Base-by-base conservation (phyloP, 2,329 filamentous ascomycete genomes). In the Calycina herbarum region DNA sequence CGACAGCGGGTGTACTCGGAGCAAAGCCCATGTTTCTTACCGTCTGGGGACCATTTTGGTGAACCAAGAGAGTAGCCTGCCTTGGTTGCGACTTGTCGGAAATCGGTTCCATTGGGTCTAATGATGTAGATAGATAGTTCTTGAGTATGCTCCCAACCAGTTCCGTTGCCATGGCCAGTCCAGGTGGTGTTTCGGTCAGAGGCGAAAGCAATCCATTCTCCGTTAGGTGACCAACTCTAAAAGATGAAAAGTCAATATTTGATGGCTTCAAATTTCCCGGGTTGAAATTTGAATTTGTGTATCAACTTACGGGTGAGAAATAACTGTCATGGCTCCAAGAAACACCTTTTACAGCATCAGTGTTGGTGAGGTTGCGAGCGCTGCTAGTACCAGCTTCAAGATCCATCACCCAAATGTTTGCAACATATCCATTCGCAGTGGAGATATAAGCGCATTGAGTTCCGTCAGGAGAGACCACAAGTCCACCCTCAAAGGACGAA, bases 161-260 rank as follows among this genome's bases (percentile, higher is more conserved):
- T 74, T 20, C 78, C 76, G 62, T 78, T 75, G 13, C 77, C 75
- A 64, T 81, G 79, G 0, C 79, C 79, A 3, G 73, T 74, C 79
- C 79, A 81, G 17, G 72, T 70, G 0, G 79, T 80, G 62, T 80
- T 80, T 33, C 77, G 75, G 59, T 81, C 78, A 1, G 79, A 81
- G 13, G 74, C 74, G 63, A 81, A 80, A 2, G 73, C 76, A 62
- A 81, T 72, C 77, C 77, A 80, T 63, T 79, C 64, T 24, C 79
- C 78, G 51, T 80, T 74, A 0, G 79, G 78, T 0, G 78, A 79
- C 78, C 78, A 80, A 35, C 33, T 35, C 33, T 35, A 8, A 11
- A 11, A 8, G 8, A 6, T 8, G 7, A 35, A 11, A 35, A 33
- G 31, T 33, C 7, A 33, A 7, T 7, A 33, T 33, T 33, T 7